Evolutionary conservation across 208 protist species (phyloP), one percentile per base, ranked within the genome.

Genomic region (Leishmania aethiopica): DNA sequence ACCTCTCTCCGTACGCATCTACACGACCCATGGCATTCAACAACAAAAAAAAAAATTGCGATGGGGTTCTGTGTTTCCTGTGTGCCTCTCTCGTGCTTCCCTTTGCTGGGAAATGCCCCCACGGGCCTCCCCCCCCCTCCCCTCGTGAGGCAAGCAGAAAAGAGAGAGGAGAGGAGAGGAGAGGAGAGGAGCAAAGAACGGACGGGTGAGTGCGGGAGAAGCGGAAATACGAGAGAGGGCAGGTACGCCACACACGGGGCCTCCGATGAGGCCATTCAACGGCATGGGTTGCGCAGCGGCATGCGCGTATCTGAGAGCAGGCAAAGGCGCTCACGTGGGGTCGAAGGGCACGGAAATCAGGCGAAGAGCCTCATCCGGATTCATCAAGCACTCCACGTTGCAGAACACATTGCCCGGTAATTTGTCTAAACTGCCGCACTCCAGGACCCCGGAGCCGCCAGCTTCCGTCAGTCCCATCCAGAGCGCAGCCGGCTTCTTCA

Each of bases 331-430:
- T 70, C 55, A 80, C 7, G 11, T 53, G 15, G 75, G 57, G 11
- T 15, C n/a, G 51, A 78, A 81, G 28, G 75, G 74, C 7, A 51
- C 8, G 22, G 25, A 70, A 11, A 91, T 42, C 3, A 86, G 45
- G 42, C 80, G 69, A 10, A 88, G 88, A 7, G 88, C 92, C 66
- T 94, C 88, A 22, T 93, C 75, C 8, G 89, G 89, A 8, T 90
- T 47, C 35, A 84, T 64, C 17, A 95, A 73, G n/a, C 86, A 87
- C 72, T 89, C 89, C 13, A 95, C 92, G 77, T 95, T 95, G 77
- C 84, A 94, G 2, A 91, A 47, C 42, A 57, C 35, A 19, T 25
- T 25, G 51, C 72, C 72, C 28, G 47, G 62, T 53, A 22, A 10
- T 4, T 55, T 64, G 49, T 32, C 47, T 13, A 3, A 40, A 7